A percentile compares a stretch with the other conserved stretches of the same genome.
Evolutionary conservation across 768 basidiomycete species (phyloP).

Genomic region (Saitozyma podzolica): DNA sequence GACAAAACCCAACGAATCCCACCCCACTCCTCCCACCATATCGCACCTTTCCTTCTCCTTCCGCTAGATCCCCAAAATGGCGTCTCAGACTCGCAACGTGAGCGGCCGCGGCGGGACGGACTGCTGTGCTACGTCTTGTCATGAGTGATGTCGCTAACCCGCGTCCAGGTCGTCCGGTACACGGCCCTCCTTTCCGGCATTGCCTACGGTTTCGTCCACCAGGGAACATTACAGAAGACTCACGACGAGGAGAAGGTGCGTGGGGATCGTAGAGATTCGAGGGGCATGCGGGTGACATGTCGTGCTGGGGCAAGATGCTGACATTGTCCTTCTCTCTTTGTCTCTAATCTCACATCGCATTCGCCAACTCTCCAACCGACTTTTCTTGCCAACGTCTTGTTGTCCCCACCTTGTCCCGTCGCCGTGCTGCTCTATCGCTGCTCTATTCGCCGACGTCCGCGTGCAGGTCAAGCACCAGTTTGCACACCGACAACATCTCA

Average conservation of each 20-base stretch:
- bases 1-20: not conserved
- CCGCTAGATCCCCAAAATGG: constrained; percentile 23
- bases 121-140: not conserved
- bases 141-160: not conserved
- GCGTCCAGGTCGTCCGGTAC: constrained; percentile 81
- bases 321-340: not conserved
- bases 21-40: not conserved
- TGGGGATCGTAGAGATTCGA: not conserved
- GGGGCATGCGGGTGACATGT: not conserved
- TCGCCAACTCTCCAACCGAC: constrained; percentile 9
- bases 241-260: constrained; percentile 75
- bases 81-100: constrained; percentile 37
- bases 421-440: not conserved
- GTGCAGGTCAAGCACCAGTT: constrained; percentile 23
- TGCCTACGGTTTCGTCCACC: constrained; percentile 88
- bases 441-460: not conserved
- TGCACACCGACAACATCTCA: constrained; percentile 67
- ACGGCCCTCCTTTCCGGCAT: constrained; percentile 84
- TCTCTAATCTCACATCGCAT: not conserved
- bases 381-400: not conserved
- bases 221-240: constrained; percentile 78
- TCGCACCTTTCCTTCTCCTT: not conserved
- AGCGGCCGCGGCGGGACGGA: constrained; percentile 2
- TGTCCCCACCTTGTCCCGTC: too few species aligned
- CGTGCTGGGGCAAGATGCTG: not conserved